Percentiles rank a stretch among this genome's conserved stretches.
These are phyloP conservation scores for Catunica adiposa DNA, from an alignment of 2,329 filamentous ascomycete species.

Conservation along the genomic window DNA sequence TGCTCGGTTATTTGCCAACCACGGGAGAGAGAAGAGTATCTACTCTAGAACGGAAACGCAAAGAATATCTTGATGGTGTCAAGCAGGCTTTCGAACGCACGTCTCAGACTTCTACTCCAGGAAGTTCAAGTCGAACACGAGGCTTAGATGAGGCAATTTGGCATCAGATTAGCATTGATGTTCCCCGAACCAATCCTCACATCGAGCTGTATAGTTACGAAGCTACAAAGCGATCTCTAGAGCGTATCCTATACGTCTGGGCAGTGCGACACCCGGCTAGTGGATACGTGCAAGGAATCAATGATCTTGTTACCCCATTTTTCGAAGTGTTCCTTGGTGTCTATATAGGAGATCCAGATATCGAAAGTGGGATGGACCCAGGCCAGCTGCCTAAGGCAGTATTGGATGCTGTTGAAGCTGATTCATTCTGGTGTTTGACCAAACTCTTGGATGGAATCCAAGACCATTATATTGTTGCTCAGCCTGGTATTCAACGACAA, in stretches of 20 bases:
- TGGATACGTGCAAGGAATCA: constrained; percentile 96
- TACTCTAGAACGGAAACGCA: constrained; percentile 82
- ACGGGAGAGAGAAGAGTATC: constrained; percentile 83
- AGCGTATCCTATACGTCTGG: constrained; percentile 94
- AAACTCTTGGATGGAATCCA: constrained; percentile 98
- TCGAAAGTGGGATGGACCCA: constrained; percentile 91
- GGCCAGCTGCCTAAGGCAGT: constrained; percentile 82
- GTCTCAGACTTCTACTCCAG: constrained; percentile 16
- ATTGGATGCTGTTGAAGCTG: constrained; percentile 88
- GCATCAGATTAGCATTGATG: constrained; percentile 98
- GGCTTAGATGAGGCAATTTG: constrained; percentile 93
- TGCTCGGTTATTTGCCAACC: constrained; percentile 91
- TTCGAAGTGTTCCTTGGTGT: constrained; percentile 93
- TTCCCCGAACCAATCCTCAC: constrained; percentile 89
- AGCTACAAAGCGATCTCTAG: constrained; percentile 82
- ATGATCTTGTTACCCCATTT: constrained; percentile 92
- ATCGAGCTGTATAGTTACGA: constrained; percentile 91
- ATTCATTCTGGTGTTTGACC: constrained; percentile 96
- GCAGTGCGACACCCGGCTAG: constrained; percentile 93
- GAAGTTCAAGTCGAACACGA: constrained; percentile 25
- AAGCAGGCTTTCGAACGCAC: constrained; percentile 53
- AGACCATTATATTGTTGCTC: constrained; percentile 96
- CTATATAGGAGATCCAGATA: constrained; percentile 86
- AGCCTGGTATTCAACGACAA: constrained; percentile 90
- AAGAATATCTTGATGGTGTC: constrained; percentile 91